These are phyloP conservation scores for Fusarium papillatum DNA, from an alignment of 2,329 filamentous ascomycete genomes.

Conservation along the genomic window DNA sequence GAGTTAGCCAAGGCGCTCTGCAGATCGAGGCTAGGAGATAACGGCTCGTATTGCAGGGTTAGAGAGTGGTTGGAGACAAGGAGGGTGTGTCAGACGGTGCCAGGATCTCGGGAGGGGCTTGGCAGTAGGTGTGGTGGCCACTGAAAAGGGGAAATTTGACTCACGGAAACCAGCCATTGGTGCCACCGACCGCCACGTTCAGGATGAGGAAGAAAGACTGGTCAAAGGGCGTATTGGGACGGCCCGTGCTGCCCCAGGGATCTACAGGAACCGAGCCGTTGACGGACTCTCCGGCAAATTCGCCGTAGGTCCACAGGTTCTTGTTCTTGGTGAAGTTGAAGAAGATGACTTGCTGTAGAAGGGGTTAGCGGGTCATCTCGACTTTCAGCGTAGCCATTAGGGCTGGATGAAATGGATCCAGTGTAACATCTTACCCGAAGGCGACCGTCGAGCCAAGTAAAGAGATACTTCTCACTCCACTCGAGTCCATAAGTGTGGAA, in stretches of 20 bases:
- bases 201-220: constrained; percentile 63
- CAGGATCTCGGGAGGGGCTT: neutral
- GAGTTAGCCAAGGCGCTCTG: constrained; percentile 23
- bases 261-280: constrained; percentile 57
- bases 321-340: constrained; percentile 51
- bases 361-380: neutral
- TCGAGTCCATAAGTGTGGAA: constrained; percentile 66
- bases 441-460: constrained; percentile 62
- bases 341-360: constrained; percentile 37
- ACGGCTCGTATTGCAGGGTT: neutral
- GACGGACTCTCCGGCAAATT: constrained; percentile 54
- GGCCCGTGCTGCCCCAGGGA: constrained; percentile 56
- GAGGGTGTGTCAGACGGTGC: neutral
- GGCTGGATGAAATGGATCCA: constrained; percentile 15
- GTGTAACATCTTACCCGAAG: constrained; percentile 50
- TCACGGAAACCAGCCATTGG: constrained; percentile 61
- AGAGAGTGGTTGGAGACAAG: neutral
- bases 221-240: constrained; percentile 61
- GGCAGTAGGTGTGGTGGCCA: neutral
- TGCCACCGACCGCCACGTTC: constrained; percentile 63
- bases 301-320: constrained; percentile 49
- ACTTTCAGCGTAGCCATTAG: neutral
- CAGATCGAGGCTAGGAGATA: constrained; percentile 1
- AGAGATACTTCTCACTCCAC: constrained; percentile 65
- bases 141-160: constrained; percentile 14